Conservation (phyloP, 352 stramenopile species). For the Hyaloperonospora arabidopsidis region DNA sequence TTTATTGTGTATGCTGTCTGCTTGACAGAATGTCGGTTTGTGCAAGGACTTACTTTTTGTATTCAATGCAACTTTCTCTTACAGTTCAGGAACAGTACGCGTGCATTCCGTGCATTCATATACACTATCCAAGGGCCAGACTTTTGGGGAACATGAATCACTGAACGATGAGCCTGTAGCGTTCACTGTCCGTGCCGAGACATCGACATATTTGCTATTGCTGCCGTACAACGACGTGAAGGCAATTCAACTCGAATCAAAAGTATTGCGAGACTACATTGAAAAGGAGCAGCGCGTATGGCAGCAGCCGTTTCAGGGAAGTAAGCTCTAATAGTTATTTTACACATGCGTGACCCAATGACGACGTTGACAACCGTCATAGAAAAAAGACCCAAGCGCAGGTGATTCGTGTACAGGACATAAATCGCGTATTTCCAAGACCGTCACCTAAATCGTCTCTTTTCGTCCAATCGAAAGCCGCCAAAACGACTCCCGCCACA, state of each 20-base stretch:
- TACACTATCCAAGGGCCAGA: conserved; percentile 37
- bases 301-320: conserved; percentile 30
- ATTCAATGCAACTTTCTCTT: not conserved
- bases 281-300: conserved; percentile 26
- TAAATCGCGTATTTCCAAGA: too few relatives aligned
- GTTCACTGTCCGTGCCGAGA: conserved; percentile 51
- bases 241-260: conserved; percentile 38
- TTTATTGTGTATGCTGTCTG: conserved; percentile 58
- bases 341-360: too few relatives aligned
- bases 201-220: conserved; percentile 54
- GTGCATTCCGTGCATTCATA: conserved; percentile 64
- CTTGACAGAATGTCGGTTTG: not conserved
- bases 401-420: too few relatives aligned
- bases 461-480: conserved; percentile 6
- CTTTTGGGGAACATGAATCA: conserved; percentile 62
- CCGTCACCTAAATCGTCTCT: conserved; percentile 17
- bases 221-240: conserved; percentile 56
- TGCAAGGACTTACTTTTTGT: not conserved
- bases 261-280: conserved; percentile 22
- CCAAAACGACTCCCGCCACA: not conserved
- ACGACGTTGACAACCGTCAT: too few relatives aligned
- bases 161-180: conserved; percentile 64
- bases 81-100: conserved; percentile 52
- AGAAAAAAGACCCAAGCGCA: too few relatives aligned
- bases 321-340: conserved; percentile 2